A percentile compares a stretch with the other conserved stretches of the same genome.
phyloP scores from a whole-genome alignment of 2,329 filamentous ascomycete species.

The Epichloe sibirici region DNA sequence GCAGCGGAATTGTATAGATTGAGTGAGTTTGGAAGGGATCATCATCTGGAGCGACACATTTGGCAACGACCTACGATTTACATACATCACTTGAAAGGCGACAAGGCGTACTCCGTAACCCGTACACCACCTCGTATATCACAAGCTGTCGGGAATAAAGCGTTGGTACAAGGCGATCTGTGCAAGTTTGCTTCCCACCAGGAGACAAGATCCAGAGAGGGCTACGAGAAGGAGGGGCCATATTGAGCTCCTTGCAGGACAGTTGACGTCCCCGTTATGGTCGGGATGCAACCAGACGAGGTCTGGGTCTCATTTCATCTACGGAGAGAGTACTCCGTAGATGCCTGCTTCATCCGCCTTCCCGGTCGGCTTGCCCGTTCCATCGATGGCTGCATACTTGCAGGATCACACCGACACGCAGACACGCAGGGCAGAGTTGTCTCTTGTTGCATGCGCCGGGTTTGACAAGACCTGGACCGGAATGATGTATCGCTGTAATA shows the following conservation, averaged over 20 bases:
- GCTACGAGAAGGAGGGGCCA: not conserved
- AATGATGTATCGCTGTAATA: not conserved
- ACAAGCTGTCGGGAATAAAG: too few relatives aligned
- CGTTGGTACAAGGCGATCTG: too few relatives aligned
- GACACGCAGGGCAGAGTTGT: not conserved
- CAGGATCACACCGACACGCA: not conserved
- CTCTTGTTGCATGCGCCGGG: not conserved
- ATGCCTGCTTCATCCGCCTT: not conserved
- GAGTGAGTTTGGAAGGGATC: too few relatives aligned
- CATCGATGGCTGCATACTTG: not conserved
- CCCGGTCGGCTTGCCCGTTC: not conserved
- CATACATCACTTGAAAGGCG: too few relatives aligned
- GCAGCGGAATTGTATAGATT: too few relatives aligned
- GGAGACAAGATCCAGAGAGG: not conserved
- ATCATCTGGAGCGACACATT: too few relatives aligned
- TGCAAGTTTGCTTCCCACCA: not conserved
- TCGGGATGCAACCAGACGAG: not conserved
- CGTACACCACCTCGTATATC: too few relatives aligned
- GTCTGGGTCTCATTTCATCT: not conserved
- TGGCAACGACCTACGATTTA: too few relatives aligned
- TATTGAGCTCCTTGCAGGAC: not conserved
- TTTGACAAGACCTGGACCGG: not conserved
- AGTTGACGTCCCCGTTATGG: not conserved
- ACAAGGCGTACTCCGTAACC: too few relatives aligned
- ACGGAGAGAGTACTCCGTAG: too few relatives aligned